These are phyloP conservation scores for Arachis hypogaea DNA, from an alignment of 306 rosid species.

Conservation along the genomic window DNA sequence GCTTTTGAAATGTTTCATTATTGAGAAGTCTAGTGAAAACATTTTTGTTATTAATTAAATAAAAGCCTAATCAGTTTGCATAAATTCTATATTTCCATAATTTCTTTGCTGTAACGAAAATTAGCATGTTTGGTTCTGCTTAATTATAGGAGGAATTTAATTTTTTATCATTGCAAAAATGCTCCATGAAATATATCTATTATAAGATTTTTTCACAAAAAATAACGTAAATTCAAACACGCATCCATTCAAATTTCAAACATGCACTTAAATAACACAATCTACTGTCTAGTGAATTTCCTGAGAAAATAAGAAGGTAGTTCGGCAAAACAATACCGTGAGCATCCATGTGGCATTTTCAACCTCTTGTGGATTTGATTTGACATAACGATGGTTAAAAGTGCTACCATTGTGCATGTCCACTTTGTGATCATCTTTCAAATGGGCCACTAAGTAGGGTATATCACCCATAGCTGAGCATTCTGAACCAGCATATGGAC, in stretches of 20 bases:
- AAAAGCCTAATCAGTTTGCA: background rate
- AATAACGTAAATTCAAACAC: background rate
- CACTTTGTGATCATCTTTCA: constrained; percentile 90
- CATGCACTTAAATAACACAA: constrained; percentile 16
- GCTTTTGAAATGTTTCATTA: constrained; percentile 3
- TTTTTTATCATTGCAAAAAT: background rate
- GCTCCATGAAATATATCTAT: background rate
- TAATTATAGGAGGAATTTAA: too few species aligned
- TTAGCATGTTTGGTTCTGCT: background rate
- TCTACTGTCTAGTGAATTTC: constrained; percentile 16
- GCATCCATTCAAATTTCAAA: background rate
- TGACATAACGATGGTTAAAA: constrained; percentile 94
- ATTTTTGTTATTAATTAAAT: background rate
- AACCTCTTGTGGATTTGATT: constrained; percentile 94
- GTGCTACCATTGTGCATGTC: constrained; percentile 97
- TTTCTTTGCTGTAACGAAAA: background rate
- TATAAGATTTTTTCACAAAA: background rate
- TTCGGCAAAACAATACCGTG: constrained; percentile 63
- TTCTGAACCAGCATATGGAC: constrained; percentile 97
- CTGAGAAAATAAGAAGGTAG: background rate
- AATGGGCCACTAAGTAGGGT: constrained; percentile 77
- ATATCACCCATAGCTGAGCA: constrained; percentile 81
- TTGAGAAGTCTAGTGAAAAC: background rate
- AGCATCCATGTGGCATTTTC: constrained; percentile 99
- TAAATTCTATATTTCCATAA: constrained; percentile 25